Evolutionary conservation across 345 rosid genomes (phyloP), one percentile per base, ranked within the genome.

Genomic region (Heritiera fomes): DNA sequence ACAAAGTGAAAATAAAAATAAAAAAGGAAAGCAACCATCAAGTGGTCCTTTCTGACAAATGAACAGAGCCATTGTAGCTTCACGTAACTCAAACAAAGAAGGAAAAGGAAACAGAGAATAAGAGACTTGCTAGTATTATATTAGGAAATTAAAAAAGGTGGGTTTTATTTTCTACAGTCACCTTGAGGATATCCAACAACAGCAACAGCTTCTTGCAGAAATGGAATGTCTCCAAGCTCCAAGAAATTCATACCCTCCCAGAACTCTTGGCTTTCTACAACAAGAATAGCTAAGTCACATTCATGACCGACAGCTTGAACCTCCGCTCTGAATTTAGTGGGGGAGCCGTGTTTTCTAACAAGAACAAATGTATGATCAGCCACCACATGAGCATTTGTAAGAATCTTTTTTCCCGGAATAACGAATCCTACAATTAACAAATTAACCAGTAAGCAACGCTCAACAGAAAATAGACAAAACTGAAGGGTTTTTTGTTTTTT

Each of bases 131-230:
- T 56, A 8, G 10, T 7, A 56, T 56, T 56, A 46, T 15, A 71
- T 30, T 13, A 76, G 40, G 20, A 62, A 61, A 45, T 60, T 5
- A 43, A 43, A 28, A 41, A n/a, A 34, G 52, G 52, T 69, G 38
- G 73, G 12, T 69, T 46, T 32, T 11, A 4, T 30, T 60, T 55
- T 14, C 28, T 41, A 9, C 56, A 8, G 43, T 72, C 84, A 94
- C 95, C 98, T 87, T 93, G 97, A 81, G 97, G 98, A 85, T 94
- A 94, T 13, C 97, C 98, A 32, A 94, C 97, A 7, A 93, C 97
- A 69, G 94, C 89, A 7, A 94, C 88, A 75, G 93, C 89, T 87
- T 90, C 91, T 52, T 92, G 95, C 4, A 94, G 87, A 80, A 83
- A 86, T 3, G 98, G 97, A 73, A 90, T 84, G 67, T 91, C 97